Conservation (phyloP, 345 rosid genomes). For the Gossypium turneri region DNA sequence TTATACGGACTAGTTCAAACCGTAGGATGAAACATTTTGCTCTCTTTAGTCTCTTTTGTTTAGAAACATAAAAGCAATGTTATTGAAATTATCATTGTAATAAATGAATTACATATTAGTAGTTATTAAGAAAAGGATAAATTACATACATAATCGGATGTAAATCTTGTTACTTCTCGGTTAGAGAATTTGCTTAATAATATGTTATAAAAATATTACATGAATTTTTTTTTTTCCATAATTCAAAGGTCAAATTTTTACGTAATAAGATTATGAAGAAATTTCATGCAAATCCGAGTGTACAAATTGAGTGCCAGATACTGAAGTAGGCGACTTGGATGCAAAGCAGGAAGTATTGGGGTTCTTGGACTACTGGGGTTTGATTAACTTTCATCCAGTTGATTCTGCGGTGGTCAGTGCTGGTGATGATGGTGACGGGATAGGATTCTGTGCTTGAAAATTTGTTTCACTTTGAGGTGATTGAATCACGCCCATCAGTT, state of each 20-base stretch:
- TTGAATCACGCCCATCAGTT: conserved; percentile 44
- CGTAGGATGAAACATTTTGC: neutral
- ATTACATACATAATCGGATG: too few relatives aligned
- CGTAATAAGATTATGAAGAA: conserved; percentile 80
- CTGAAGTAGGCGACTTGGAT: conserved; percentile 69
- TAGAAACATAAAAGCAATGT: too few relatives aligned
- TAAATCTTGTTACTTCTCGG: too few relatives aligned
- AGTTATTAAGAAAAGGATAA: too few relatives aligned
- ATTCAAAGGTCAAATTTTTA: conserved; percentile 15
- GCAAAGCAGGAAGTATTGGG: conserved; percentile 87
- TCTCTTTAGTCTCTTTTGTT: too few relatives aligned
- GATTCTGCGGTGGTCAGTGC: conserved; percentile 37
- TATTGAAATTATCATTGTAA: neutral
- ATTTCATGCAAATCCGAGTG: conserved; percentile 64
- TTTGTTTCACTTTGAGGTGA: conserved; percentile 65
- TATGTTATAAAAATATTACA: too few relatives aligned
- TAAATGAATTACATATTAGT: too few relatives aligned
- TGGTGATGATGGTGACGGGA: conserved; percentile 28
- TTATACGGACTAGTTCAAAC: neutral
- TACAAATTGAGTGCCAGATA: conserved; percentile 54
- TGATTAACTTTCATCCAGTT: conserved; percentile 81
- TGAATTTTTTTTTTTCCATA: too few relatives aligned
- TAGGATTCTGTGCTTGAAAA: conserved; percentile 55
- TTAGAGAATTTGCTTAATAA: too few relatives aligned
- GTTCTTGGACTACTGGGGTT: conserved; percentile 97